A percentile compares a stretch with the other conserved stretches of the same genome.
phyloP scores from a whole-genome alignment of 2,329 filamentous ascomycete species.

The Orbilia oligospora region DNA sequence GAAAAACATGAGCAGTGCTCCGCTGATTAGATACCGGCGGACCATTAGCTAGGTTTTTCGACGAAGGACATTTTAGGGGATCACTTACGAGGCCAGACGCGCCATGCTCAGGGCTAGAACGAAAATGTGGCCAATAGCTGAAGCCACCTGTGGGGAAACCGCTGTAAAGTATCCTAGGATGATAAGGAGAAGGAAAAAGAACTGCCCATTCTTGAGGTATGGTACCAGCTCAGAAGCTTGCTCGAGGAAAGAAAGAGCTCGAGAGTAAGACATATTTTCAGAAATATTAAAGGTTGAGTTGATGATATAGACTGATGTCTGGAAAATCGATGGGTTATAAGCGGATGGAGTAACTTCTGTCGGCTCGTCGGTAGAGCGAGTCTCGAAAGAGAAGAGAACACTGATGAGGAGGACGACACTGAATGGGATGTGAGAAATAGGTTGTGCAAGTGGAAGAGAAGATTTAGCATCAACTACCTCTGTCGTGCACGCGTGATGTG shows the following conservation, averaged over 20 bases:
- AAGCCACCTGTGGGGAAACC: conserved; percentile 1
- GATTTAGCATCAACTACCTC: too few relatives aligned
- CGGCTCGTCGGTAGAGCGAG: too few relatives aligned
- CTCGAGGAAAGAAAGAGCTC: background rate
- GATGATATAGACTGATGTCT: too few relatives aligned
- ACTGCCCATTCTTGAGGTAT: background rate
- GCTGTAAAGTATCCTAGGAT: conserved; percentile 9
- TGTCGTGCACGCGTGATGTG: too few relatives aligned
- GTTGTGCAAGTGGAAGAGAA: too few relatives aligned
- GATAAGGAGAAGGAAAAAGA: conserved; percentile 12
- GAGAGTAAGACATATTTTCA: background rate
- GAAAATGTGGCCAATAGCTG: background rate
- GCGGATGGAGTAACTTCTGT: background rate
- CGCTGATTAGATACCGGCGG: background rate
- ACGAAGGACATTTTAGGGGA: background rate
- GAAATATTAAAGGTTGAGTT: background rate
- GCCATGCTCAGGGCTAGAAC: conserved; percentile 18
- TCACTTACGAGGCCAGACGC: conserved; percentile 21
- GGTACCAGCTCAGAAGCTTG: background rate
- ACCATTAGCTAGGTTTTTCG: background rate
- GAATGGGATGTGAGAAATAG: background rate
- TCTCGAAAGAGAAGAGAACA: background rate
- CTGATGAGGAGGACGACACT: background rate
- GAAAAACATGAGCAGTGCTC: conserved; percentile 9
- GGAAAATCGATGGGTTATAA: too few relatives aligned